Evolutionary conservation across 1,139 yeast species (phyloP).

Genomic region (Debaryomyces singareniensis): DNA sequence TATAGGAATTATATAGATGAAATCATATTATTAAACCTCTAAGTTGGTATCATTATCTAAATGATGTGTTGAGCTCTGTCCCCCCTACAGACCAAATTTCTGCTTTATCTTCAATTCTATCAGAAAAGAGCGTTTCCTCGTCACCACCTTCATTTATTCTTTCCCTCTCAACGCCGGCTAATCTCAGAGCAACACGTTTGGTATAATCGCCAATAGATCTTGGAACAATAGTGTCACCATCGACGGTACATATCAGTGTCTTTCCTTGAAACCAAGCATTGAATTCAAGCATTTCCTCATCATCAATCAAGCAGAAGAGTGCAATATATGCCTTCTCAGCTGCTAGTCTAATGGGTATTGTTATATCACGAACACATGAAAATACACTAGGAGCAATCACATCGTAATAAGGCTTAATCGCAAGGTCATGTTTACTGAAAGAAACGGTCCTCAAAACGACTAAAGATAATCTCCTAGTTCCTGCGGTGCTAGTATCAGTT

Average conservation of each 20-base stretch:
- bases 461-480: slow-evolving; percentile 72
- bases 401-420: slow-evolving; percentile 49
- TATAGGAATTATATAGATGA: not conserved
- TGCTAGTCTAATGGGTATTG: slow-evolving; percentile 88
- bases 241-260: slow-evolving; percentile 24
- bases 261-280: slow-evolving; percentile 48
- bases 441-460: slow-evolving; percentile 74
- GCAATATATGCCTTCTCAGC: slow-evolving; percentile 88
- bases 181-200: slow-evolving; percentile 75
- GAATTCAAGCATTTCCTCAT: slow-evolving; percentile 51
- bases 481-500: slow-evolving; percentile 63
- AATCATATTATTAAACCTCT: no score
- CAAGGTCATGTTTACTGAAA: slow-evolving; percentile 45
- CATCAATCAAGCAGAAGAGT: slow-evolving; percentile 66
- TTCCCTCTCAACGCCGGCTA: slow-evolving; percentile 81
- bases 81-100: slow-evolving; percentile 90
- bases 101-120: slow-evolving; percentile 75
- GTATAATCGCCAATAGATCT: slow-evolving; percentile 86
- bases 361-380: slow-evolving; percentile 73
- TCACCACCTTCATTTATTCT: slow-evolving; percentile 90
- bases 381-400: slow-evolving; percentile 68
- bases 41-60: no score
- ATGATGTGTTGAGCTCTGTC: slow-evolving; percentile 27
- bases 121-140: slow-evolving; percentile 77
- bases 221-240: slow-evolving; percentile 48